Base-by-base conservation (phyloP, 2,329 filamentous ascomycete genomes). In the Zalaria obscura region DNA sequence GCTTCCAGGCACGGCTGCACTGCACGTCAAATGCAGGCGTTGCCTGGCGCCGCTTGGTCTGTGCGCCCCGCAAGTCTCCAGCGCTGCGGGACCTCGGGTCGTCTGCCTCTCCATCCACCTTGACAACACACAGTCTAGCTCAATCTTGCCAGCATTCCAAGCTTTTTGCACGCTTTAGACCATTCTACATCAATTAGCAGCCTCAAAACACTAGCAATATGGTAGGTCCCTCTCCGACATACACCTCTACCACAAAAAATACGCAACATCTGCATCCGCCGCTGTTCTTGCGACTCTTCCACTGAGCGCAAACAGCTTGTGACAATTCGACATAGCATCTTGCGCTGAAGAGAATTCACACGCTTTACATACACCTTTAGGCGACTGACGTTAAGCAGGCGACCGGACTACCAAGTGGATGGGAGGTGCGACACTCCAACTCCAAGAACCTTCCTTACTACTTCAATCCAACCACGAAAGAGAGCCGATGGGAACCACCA, bases 391-490 rank as follows among this genome's bases (percentile, higher is more conserved):
- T 18, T 18, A 18, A 18, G 11, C 37, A 48, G 46, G 46, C 46
- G 43, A 79, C 81, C 52, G 89, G 89, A 60, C 77, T 95, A 48
- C 88, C 88, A 47, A 63, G 77, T 39, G 78, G 79, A 62, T 95
- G 89, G 88, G 91, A 96, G 68, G 86, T 98, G 58, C 86, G 91
- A 62, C 86, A 93, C 68, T 94, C 86, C 63, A 93, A 95, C 70
- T 93, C 86, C 64, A 96, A 95, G 71, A 93, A 93, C 67, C 81
- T 96, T 31, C 91, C 91, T 32, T 98, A 98, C 72, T 98, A 96
- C 71, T 96, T 95, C 80, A 93, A 95, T 66, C 70, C 81, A 36
- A 68, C 66, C 52, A 84, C 86, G 48, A 89, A 88, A 62, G 78
- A 86, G 59, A 96, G 91, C 48, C 78, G 85, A 65, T 98, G 91